Evolutionary conservation across 345 rosid genomes (phyloP).

Genomic region (Brassica rapa): DNA sequence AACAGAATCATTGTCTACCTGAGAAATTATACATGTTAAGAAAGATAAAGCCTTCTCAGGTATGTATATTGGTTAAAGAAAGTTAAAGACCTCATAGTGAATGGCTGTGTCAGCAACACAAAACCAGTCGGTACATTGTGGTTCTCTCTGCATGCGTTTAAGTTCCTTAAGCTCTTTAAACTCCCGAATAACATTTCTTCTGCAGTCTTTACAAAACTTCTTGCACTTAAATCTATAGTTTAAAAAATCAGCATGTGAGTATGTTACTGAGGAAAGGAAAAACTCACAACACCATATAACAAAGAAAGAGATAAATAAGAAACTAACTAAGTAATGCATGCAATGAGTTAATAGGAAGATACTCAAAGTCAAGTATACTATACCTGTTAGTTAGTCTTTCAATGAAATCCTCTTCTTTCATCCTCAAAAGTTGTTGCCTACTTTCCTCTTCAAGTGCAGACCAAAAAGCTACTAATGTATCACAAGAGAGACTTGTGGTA

Average conservation of each 20-base stretch:
- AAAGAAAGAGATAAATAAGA: constrained; percentile 2
- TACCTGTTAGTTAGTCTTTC: constrained; percentile 83
- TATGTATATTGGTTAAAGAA: not conserved
- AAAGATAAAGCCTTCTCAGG: not conserved
- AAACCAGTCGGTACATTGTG: constrained; percentile 87
- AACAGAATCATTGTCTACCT: constrained; percentile 76
- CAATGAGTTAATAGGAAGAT: constrained; percentile 12
- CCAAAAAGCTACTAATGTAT: constrained; percentile 94
- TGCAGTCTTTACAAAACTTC: constrained; percentile 98
- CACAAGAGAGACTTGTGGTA: constrained; percentile 96
- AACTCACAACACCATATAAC: constrained; percentile 5
- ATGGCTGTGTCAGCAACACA: constrained; percentile 90
- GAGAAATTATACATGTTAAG: constrained; percentile 1
- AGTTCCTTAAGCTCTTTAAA: constrained; percentile 97
- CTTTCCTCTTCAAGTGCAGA: constrained; percentile 90
- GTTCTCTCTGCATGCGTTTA: constrained; percentile 89
- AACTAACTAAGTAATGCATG: not conserved
- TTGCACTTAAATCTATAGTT: constrained; percentile 91
- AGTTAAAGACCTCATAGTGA: constrained; percentile 71
- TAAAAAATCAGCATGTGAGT: constrained; percentile 8
- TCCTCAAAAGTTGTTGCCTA: constrained; percentile 78
- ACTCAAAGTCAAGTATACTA: constrained; percentile 11
- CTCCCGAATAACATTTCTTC: constrained; percentile 93
- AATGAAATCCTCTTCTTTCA: constrained; percentile 99
- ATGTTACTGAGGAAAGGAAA: constrained; percentile 13